Evolutionary conservation across 306 rosid species (phyloP).

Genomic region (Inga leiocalycina): DNA sequence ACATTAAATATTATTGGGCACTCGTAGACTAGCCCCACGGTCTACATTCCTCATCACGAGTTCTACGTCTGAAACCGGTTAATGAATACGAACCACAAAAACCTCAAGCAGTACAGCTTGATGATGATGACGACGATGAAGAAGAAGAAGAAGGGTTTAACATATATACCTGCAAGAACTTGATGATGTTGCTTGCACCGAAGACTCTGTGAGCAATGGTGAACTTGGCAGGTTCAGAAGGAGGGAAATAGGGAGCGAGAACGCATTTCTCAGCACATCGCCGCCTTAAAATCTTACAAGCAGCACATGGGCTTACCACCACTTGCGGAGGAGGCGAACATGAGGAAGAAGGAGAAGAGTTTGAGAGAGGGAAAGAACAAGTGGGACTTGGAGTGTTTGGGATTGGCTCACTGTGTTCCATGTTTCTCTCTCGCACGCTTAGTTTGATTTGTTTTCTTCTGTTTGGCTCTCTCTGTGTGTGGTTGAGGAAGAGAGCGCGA

Average conservation of each 20-base stretch:
- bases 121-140: neutral
- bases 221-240: slow-evolving; percentile 85
- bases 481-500: neutral
- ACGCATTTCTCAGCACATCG: slow-evolving; percentile 86
- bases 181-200: slow-evolving; percentile 96
- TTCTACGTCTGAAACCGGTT: neutral
- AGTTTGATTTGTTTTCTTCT: neutral
- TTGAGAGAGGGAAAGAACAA: slow-evolving; percentile 43
- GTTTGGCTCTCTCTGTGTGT: slow-evolving; percentile 14
- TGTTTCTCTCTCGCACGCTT: slow-evolving; percentile 18
- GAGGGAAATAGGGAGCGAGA: slow-evolving; percentile 93
- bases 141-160: neutral
- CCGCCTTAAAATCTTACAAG: slow-evolving; percentile 86
- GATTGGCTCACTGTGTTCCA: slow-evolving; percentile 54
- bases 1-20: slow-evolving; percentile 23
- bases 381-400: slow-evolving; percentile 46
- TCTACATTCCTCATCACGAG: neutral
- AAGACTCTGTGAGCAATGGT: slow-evolving; percentile 96
- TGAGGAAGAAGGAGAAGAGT: slow-evolving; percentile 46
- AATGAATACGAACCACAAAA: neutral
- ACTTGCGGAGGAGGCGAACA: slow-evolving; percentile 40
- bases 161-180: slow-evolving; percentile 73
- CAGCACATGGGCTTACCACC: slow-evolving; percentile 86
- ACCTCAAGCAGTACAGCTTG: neutral
- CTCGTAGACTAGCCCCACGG: slow-evolving; percentile 14